A percentile compares a stretch with the other conserved stretches of the same genome.
phyloP scores from a whole-genome alignment of 179 eudicot species.

The Pouteria campechiana region DNA sequence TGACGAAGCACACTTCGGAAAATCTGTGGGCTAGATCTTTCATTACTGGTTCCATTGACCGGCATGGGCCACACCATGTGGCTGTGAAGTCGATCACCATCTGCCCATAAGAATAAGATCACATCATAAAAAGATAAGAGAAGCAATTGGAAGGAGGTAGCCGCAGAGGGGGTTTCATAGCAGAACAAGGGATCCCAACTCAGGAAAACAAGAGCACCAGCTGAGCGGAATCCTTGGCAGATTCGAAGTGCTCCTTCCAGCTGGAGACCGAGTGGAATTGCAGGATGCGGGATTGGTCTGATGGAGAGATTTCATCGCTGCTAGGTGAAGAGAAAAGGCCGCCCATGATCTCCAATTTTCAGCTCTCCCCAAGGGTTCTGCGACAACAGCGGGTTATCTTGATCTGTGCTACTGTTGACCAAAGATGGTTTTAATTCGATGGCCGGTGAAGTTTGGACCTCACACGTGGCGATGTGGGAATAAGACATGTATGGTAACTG shows the following conservation, averaged over 20 bases:
- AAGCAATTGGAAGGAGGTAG: not conserved
- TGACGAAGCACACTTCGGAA: slow-evolving; percentile 51
- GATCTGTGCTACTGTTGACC: too few species aligned
- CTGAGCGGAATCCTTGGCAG: slow-evolving; percentile 38
- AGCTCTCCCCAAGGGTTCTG: too few species aligned
- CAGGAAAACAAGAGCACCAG: too few species aligned
- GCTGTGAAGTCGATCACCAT: slow-evolving; percentile 84
- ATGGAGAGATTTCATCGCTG: too few species aligned
- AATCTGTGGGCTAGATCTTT: slow-evolving; percentile 33
- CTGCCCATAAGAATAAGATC: slow-evolving; percentile 12
- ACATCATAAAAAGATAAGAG: not conserved
- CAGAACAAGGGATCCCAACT: not conserved
- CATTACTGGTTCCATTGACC: slow-evolving; percentile 36
- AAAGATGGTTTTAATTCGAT: too few species aligned
- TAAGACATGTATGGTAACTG: too few species aligned
- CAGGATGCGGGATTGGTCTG: too few species aligned
- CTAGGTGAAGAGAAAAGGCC: too few species aligned
- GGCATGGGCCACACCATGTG: slow-evolving; percentile 63
- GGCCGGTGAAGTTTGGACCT: too few species aligned
- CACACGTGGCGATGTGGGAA: too few species aligned
- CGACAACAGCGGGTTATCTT: too few species aligned
- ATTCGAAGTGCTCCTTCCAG: slow-evolving; percentile 64
- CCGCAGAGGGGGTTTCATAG: not conserved
- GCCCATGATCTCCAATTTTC: too few species aligned
- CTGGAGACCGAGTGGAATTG: slow-evolving; percentile 43